Evolutionary conservation across 2,329 filamentous ascomycete species (phyloP), one percentile per base, ranked within the genome.

Genomic region (Phoma herbarum): DNA sequence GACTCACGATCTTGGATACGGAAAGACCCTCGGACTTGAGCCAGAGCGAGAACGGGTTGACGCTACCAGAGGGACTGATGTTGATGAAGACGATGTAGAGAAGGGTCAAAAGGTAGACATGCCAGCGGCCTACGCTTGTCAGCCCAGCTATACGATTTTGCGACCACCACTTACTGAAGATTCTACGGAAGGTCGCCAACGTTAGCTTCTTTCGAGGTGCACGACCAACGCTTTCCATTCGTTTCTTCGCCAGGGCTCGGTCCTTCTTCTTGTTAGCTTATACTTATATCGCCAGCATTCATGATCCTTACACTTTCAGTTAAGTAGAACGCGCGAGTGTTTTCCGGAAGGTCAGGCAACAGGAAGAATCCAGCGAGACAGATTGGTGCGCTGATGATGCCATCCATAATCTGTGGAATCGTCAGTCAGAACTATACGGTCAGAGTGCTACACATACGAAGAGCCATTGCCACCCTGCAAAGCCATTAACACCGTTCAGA

Each of bases 401-500:
- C 58, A 41, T 70, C 65, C 54, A 70, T 64, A 4, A 64, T 64
- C 62, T 62, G 25, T 12, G 4, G 16, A 1, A 12, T 18, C 2
- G 37, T 60, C 22, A 54, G 43, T 20, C 16, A 23, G 6, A 6
- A 4, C 8, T n/a, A 20, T 4, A 10, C 2, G 1, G n/a, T 10
- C 5, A 8, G 3, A 18, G 16, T 7, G 16, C 16, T 35, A 35
- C 31, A 57, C 62, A 57, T 18, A 68, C 56, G 46, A 68, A 70
- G 1, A 70, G 49, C 67, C 67, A 70, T 31, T 67, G 65, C 67
- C 67, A 70, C 1, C 66, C 67, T 0, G 59, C 59, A 16, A 67
- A 60, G 1, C 61, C 61, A 20, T 59, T 51, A 16, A 61, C 56
- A 2, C 66, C 66, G 23, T 70, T 57, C 42, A 70, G 45, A 4